Conservation (phyloP, 2,329 filamentous ascomycete species). For the Pseudogymnoascus sp. region DNA sequence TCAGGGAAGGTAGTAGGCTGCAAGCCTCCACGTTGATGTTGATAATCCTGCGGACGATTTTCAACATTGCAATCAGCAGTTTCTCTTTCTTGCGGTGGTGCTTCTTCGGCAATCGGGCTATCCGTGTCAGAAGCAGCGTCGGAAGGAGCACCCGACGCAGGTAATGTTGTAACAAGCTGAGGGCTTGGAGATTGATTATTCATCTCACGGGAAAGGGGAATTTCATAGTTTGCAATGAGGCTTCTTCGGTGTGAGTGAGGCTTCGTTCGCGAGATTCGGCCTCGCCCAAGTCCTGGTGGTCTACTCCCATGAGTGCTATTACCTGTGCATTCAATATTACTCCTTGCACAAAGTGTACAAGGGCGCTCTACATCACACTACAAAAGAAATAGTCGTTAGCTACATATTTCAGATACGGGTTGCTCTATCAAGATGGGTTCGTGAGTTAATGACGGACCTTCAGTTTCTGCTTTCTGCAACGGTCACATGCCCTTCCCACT, state of each 20-base stretch:
- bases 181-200: not conserved
- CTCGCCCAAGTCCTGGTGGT: not conserved
- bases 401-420: not conserved
- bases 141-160: not conserved
- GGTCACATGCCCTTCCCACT: not conserved
- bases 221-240: not conserved
- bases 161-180: not conserved
- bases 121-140: not conserved
- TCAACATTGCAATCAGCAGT: not conserved
- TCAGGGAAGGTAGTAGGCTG: not conserved
- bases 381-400: not conserved
- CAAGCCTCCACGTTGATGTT: not conserved
- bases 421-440: not conserved
- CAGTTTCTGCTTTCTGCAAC: not conserved
- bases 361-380: not conserved
- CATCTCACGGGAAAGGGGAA: not conserved
- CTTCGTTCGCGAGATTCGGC: not conserved
- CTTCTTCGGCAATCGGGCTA: not conserved
- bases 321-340: not conserved
- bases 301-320: not conserved
- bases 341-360: not conserved
- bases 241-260: not conserved
- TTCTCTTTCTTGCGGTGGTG: not conserved
- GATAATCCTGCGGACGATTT: not conserved
- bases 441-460: not conserved